These are phyloP conservation scores for Plasmopara halstedii DNA, from an alignment of 352 stramenopile genomes.

Conservation along the genomic window DNA sequence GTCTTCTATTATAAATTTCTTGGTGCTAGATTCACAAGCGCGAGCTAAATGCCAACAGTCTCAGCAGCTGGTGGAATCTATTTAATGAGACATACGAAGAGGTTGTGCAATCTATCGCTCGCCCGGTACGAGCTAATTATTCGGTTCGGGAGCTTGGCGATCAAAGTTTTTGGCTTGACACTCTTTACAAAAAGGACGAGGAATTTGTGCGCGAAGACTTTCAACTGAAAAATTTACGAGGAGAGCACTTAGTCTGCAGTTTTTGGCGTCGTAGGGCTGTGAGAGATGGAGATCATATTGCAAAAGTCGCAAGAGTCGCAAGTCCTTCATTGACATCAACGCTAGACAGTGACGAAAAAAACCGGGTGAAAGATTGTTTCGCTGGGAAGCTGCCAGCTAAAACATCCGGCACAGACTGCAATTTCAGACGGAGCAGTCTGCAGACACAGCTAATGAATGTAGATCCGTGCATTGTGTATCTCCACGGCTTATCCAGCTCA, in stretches of 20 bases:
- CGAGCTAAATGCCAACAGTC: constrained; percentile 42
- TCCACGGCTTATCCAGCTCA: constrained; percentile 75
- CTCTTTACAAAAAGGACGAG: constrained; percentile 1
- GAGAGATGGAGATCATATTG: constrained; percentile 20
- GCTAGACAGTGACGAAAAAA: constrained; percentile 12
- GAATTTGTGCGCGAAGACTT: constrained; percentile 51
- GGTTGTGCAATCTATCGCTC: constrained; percentile 62
- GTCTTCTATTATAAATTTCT: neutral
- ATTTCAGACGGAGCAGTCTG: constrained; percentile 13
- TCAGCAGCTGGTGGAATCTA: constrained; percentile 61
- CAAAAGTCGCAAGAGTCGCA: neutral
- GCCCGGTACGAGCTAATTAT: constrained; percentile 52
- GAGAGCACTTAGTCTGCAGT: constrained; percentile 56
- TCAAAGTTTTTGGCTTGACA: constrained; percentile 11
- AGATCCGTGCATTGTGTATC: constrained; percentile 59
- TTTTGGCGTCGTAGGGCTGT: constrained; percentile 43
- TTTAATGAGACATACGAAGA: constrained; percentile 70
- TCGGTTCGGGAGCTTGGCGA: constrained; percentile 44
- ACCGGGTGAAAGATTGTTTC: neutral
- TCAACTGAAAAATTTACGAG: constrained; percentile 37
- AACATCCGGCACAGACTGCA: constrained; percentile 21
- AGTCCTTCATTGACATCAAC: neutral
- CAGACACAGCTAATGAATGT: neutral
- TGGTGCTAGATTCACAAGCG: constrained; percentile 35
- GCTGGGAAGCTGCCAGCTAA: constrained; percentile 2